Percentiles rank a stretch among this genome's conserved stretches.
Conservation (phyloP, 257 asterid genomes). For the Coffea eugenioides region DNA sequence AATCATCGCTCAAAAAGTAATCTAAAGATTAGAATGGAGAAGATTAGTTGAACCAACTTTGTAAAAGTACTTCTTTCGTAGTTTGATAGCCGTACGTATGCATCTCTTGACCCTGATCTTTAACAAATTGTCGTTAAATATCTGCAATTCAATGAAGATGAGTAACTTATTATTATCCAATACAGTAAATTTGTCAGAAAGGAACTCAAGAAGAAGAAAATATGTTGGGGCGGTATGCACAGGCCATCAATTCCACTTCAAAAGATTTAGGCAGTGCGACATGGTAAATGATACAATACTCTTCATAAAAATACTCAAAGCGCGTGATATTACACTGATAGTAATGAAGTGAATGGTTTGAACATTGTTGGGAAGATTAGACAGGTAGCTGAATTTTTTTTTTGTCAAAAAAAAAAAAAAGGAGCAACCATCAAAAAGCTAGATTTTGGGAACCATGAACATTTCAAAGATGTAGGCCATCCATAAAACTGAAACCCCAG, state of each 20-base stretch:
- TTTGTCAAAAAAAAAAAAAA: background rate
- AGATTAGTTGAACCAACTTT: slow-evolving; percentile 48
- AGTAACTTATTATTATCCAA: slow-evolving; percentile 3
- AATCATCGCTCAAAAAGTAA: slow-evolving; percentile 1
- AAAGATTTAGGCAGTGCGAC: background rate
- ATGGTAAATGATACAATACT: background rate
- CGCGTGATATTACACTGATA: background rate
- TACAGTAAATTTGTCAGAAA: background rate
- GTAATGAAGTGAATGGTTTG: background rate
- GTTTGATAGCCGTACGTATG: slow-evolving; percentile 79
- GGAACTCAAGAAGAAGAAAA: background rate
- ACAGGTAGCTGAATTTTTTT: background rate
- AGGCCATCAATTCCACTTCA: background rate
- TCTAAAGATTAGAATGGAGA: slow-evolving; percentile 14
- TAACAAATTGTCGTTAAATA: slow-evolving; percentile 77
- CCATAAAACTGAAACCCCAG: background rate
- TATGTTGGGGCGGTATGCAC: background rate
- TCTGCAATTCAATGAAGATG: slow-evolving; percentile 48
- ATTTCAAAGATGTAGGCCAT: slow-evolving; percentile 4
- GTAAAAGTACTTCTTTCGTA: slow-evolving; percentile 84
- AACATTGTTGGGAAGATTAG: background rate
- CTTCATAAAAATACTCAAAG: background rate
- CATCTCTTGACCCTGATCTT: slow-evolving; percentile 90
- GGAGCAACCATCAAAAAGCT: background rate
- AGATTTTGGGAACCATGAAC: background rate